Evolutionary conservation across 169 alveolate species (phyloP).

Genomic region (Eimeria sp.): DNA sequence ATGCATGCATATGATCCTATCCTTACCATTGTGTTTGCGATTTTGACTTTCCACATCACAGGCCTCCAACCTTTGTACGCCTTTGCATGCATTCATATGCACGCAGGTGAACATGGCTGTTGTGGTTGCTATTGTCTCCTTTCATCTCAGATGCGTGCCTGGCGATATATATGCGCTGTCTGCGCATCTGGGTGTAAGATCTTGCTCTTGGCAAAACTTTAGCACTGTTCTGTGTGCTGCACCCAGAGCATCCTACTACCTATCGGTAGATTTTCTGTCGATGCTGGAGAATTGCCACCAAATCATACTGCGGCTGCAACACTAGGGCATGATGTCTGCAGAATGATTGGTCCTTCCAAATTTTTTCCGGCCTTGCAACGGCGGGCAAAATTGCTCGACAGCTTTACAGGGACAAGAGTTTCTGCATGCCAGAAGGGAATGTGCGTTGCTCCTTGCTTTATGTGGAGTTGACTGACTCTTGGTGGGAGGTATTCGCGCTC

Average conservation of each 20-base stretch:
- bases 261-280: not conserved
- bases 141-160: not conserved
- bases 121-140: not conserved
- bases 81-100: not conserved
- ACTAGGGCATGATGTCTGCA: not conserved
- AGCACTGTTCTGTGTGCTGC: not conserved
- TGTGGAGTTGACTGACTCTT: not conserved
- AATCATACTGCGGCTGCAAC: not conserved
- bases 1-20: too few relatives aligned
- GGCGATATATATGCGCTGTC: not conserved
- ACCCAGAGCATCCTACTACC: not conserved
- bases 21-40: too few relatives aligned
- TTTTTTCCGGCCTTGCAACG: not conserved
- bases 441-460: not conserved
- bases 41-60: not conserved
- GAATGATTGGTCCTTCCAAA: not conserved
- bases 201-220: not conserved
- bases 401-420: not conserved
- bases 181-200: not conserved
- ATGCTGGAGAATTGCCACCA: not conserved
- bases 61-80: not conserved
- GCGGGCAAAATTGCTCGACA: not conserved
- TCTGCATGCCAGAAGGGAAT: not conserved
- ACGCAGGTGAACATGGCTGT: not conserved
- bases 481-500: not conserved